These are phyloP conservation scores for Chrysoporthe puriensis DNA, from an alignment of 2,329 filamentous ascomycete species.

Conservation along the genomic window DNA sequence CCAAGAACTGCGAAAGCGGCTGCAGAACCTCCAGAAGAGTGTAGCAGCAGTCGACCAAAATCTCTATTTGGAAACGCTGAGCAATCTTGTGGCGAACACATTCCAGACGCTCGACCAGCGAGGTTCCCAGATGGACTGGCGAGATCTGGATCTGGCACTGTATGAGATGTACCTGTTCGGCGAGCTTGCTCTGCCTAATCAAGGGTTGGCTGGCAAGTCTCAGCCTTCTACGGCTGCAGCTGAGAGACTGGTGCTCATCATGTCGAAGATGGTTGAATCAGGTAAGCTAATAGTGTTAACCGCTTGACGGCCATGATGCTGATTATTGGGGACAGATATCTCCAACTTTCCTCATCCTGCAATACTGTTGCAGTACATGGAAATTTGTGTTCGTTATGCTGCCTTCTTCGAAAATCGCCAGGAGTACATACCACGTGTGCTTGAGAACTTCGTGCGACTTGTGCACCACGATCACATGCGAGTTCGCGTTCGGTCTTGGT, in stretches of 20 bases:
- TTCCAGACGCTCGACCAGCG: constrained; percentile 79
- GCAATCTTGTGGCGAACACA: constrained; percentile 83
- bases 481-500: constrained; percentile 92
- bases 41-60: constrained; percentile 86
- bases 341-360: constrained; percentile 86
- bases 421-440: constrained; percentile 78
- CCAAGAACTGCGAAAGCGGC: constrained; percentile 85
- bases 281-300: constrained; percentile 54
- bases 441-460: constrained; percentile 89
- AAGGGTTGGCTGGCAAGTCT: constrained; percentile 84
- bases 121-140: constrained; percentile 82
- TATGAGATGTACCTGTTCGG: constrained; percentile 97
- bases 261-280: constrained; percentile 93
- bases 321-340: constrained; percentile 60
- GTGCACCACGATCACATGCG: constrained; percentile 87
- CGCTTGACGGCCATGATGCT: constrained; percentile 23
- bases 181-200: constrained; percentile 86
- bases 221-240: constrained; percentile 79
- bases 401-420: constrained; percentile 88
- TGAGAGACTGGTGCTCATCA: constrained; percentile 85
- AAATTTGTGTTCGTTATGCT: constrained; percentile 93
- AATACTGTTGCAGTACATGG: constrained; percentile 96
- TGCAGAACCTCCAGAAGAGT: constrained; percentile 90
- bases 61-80: constrained; percentile 87
- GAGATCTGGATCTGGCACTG: constrained; percentile 89